These are phyloP conservation scores for Ceratopteris richardii DNA, from an alignment of 75 land plant genomes.

Conservation along the genomic window DNA sequence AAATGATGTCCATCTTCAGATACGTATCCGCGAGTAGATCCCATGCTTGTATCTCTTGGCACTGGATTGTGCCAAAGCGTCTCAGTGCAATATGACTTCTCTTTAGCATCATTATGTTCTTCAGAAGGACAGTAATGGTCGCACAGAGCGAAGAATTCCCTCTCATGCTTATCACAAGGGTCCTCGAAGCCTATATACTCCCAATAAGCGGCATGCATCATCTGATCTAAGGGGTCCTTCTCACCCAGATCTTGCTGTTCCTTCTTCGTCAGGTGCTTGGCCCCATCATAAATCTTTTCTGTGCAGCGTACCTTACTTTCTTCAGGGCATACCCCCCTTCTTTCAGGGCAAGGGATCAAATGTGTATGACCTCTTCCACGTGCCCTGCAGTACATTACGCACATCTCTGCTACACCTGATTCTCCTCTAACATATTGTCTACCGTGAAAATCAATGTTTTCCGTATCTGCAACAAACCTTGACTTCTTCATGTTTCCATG, in stretches of 20 bases:
- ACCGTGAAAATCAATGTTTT: conserved; percentile 14
- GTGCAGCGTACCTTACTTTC: conserved; percentile 3
- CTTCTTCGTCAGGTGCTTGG: conserved; percentile 15
- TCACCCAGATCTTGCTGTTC: conserved; percentile 15
- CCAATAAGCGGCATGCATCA: conserved; percentile 28
- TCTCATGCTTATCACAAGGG: conserved; percentile 23
- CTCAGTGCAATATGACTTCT: conserved; percentile 28
- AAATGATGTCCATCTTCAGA: conserved; percentile 33
- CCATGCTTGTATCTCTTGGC: not conserved
- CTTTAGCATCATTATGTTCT: conserved; percentile 11
- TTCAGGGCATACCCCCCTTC: too few relatives aligned
- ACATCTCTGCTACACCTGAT: conserved; percentile 21
- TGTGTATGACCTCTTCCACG: conserved; percentile 23
- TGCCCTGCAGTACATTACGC: conserved; percentile 27
- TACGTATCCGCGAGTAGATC: conserved; percentile 6
- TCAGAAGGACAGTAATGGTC: conserved; percentile 10
- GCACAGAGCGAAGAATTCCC: conserved; percentile 14
- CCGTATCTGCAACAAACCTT: conserved; percentile 17
- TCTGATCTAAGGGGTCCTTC: conserved; percentile 22
- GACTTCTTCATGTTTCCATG: conserved; percentile 27
- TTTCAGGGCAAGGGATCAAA: conserved; percentile 10
- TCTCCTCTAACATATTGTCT: conserved; percentile 21
- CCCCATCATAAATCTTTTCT: conserved; percentile 13
- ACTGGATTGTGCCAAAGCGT: conserved; percentile 28
- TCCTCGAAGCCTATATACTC: conserved; percentile 17